Conservation (phyloP, 345 rosid species). For the Pistacia integerrima region DNA sequence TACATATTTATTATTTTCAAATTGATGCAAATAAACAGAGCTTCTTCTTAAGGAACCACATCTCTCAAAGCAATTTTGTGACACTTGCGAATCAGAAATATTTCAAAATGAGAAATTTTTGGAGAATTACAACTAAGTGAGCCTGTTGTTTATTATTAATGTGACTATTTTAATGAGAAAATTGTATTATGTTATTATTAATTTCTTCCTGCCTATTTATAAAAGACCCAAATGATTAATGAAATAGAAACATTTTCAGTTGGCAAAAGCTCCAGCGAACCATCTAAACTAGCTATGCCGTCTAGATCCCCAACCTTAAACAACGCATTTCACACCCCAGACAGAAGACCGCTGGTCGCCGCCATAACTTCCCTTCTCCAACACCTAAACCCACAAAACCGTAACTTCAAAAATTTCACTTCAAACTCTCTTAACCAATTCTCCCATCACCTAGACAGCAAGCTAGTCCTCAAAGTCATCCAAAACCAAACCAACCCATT, state of each 20-base stretch:
- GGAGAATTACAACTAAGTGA: too few relatives aligned
- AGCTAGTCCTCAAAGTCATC: constrained; percentile 34
- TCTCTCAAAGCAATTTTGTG: too few relatives aligned
- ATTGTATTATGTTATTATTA: too few relatives aligned
- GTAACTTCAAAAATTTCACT: constrained; percentile 2
- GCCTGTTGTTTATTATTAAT: too few relatives aligned
- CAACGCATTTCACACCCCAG: not conserved
- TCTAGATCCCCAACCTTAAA: not conserved
- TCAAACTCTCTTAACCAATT: constrained; percentile 29
- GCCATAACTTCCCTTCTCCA: constrained; percentile 31
- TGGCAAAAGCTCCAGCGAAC: not conserved
- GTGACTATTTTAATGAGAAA: too few relatives aligned
- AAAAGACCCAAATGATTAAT: not conserved
- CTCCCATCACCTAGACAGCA: constrained; percentile 19
- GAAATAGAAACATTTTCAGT: not conserved
- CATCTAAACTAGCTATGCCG: not conserved
- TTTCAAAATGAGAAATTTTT: too few relatives aligned
- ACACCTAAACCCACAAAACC: constrained; percentile 28
- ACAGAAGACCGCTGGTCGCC: constrained; percentile 8
- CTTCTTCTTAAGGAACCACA: too few relatives aligned
- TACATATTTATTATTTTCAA: too few relatives aligned
- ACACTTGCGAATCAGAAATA: too few relatives aligned
- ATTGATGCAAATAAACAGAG: too few relatives aligned
- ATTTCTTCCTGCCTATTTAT: not conserved
- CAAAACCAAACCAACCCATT: constrained; percentile 32